These are phyloP conservation scores for Hortaea sp. DNA, from an alignment of 2,329 filamentous ascomycete genomes.

Conservation along the genomic window DNA sequence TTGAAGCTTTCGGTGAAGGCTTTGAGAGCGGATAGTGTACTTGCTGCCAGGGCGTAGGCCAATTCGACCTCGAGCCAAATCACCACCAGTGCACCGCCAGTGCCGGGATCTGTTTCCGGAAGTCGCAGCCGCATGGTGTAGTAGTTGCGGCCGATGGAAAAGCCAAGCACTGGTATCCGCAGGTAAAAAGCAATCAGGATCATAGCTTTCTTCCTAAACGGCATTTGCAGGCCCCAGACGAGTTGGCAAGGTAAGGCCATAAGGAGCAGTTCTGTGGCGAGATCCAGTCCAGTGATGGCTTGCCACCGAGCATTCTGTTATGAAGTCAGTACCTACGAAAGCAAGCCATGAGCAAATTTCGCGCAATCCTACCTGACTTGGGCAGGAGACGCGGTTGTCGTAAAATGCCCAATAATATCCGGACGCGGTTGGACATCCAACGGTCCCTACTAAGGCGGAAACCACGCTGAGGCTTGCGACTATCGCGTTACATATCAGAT, in stretches of 20 bases:
- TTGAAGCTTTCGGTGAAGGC: slow-evolving; percentile 33
- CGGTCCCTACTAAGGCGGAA: slow-evolving; percentile 20
- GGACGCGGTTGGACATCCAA: slow-evolving; percentile 15
- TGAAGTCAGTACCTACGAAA: background rate
- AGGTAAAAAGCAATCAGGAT: slow-evolving; percentile 29
- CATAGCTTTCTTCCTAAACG: slow-evolving; percentile 21
- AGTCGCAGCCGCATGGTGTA: slow-evolving; percentile 21
- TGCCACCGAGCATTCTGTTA: slow-evolving; percentile 25
- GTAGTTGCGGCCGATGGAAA: slow-evolving; percentile 26
- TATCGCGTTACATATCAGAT: slow-evolving; percentile 15
- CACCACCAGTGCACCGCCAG: slow-evolving; percentile 23
- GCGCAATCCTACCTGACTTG: slow-evolving; percentile 15
- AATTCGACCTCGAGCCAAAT: slow-evolving; percentile 31
- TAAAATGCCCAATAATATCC: slow-evolving; percentile 22
- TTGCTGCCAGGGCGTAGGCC: slow-evolving; percentile 31
- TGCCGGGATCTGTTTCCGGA: slow-evolving; percentile 20
- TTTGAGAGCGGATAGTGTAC: slow-evolving; percentile 33
- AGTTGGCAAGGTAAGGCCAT: slow-evolving; percentile 24
- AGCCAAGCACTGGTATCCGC: slow-evolving; percentile 25
- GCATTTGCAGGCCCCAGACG: slow-evolving; percentile 30
- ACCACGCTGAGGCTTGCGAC: slow-evolving; percentile 17
- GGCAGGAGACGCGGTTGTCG: slow-evolving; percentile 15
- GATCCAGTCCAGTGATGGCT: slow-evolving; percentile 30
- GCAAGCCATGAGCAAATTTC: background rate
- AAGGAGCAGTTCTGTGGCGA: slow-evolving; percentile 25